Percentiles rank a stretch among this genome's conserved stretches.
Conservation (phyloP, 73 alveolate species). For the Symbiodinium natans region DNA sequence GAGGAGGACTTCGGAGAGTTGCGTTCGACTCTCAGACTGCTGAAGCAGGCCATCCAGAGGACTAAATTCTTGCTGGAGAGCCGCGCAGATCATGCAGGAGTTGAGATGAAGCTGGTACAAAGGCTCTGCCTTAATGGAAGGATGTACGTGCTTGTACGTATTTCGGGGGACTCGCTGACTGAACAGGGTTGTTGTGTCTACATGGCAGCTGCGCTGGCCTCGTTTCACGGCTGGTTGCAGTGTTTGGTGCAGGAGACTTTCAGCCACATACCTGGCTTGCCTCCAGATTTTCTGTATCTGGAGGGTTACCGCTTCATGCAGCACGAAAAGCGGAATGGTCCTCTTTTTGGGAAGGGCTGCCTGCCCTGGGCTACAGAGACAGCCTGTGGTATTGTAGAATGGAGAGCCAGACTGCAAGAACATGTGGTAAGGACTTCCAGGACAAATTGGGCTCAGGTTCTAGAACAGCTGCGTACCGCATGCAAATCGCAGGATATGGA, state of each 20-base stretch:
- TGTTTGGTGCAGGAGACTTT: not conserved
- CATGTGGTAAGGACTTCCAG: not conserved
- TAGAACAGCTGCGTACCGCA: not conserved
- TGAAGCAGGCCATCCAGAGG: not conserved
- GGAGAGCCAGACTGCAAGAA: constrained; percentile 26
- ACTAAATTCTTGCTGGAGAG: not conserved
- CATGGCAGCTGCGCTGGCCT: constrained; percentile 21
- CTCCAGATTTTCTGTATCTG: constrained; percentile 12
- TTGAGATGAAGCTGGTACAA: not conserved
- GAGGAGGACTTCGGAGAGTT: not conserved
- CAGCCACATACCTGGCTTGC: not conserved
- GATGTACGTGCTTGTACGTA: not conserved
- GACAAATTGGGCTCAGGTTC: constrained; percentile 31
- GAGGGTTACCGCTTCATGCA: constrained; percentile 64
- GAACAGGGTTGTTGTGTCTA: not conserved
- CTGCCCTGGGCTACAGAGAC: constrained; percentile 20
- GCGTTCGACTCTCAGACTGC: not conserved
- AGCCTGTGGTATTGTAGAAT: not conserved
- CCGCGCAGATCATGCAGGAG: not conserved
- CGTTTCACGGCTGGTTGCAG: not conserved
- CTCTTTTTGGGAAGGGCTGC: not conserved
- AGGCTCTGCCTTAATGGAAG: not conserved
- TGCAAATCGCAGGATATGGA: not conserved
- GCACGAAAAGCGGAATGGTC: constrained; percentile 38
- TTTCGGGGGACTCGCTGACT: not conserved